phyloP scores from a whole-genome alignment of 2,329 filamentous ascomycete species.

The Stagonosporopsis tanaceti region DNA sequence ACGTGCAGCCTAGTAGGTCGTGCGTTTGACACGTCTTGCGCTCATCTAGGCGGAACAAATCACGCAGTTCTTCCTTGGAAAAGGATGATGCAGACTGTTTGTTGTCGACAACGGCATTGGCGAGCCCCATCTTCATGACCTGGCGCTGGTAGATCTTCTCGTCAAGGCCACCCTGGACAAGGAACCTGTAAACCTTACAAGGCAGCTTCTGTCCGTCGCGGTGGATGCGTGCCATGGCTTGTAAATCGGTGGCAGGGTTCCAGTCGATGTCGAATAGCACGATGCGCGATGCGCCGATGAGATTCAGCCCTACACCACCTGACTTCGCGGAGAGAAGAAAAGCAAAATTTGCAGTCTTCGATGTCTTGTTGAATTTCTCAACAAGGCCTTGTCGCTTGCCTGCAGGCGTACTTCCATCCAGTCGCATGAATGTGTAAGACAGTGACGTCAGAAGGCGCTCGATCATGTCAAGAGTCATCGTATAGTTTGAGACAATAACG shows the following conservation, averaged over 20 bases:
- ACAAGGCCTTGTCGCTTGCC: constrained; percentile 72
- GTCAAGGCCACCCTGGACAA: constrained; percentile 73
- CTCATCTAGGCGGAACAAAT: constrained; percentile 72
- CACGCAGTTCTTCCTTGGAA: constrained; percentile 69
- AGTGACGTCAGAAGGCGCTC: constrained; percentile 67
- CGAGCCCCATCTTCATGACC: constrained; percentile 73
- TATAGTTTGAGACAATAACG: constrained; percentile 79
- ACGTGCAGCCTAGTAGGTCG: constrained; percentile 69
- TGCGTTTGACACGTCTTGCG: constrained; percentile 71
- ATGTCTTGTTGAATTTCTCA: constrained; percentile 71
- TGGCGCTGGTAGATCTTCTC: constrained; percentile 80
- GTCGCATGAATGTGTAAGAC: constrained; percentile 69
- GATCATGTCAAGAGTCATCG: constrained; percentile 73
- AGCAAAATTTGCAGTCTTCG: constrained; percentile 66
- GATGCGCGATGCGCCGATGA: constrained; percentile 74
- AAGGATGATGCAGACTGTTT: constrained; percentile 69
- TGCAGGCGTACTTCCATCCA: constrained; percentile 72
- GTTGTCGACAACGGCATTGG: constrained; percentile 74
- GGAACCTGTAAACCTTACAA: constrained; percentile 73
- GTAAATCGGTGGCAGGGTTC: constrained; percentile 77
- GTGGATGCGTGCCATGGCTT: constrained; percentile 79
- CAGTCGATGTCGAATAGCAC: constrained; percentile 78
- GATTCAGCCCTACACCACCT: constrained; percentile 73
- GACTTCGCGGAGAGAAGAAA: constrained; percentile 78
- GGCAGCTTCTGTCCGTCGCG: constrained; percentile 73